Percentiles rank a stretch among this genome's conserved stretches.
These are phyloP conservation scores for Kregervanrija fluxuum DNA, from an alignment of 805 yeast genomes.

Conservation along the genomic window DNA sequence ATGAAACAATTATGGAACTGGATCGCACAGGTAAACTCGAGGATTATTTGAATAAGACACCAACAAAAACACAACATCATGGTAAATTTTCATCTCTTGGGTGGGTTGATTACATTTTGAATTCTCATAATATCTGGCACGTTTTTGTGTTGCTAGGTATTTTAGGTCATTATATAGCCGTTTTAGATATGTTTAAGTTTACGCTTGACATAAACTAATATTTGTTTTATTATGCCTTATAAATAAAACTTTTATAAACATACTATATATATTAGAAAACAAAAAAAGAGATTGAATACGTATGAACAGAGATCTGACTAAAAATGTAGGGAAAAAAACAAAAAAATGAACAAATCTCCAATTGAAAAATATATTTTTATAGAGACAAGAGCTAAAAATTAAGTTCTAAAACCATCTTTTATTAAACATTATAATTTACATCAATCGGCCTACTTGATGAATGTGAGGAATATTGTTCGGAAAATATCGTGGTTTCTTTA, in stretches of 20 bases:
- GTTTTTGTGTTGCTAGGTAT: constrained; percentile 82
- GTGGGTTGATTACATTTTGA: constrained; percentile 76
- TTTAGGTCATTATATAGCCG: constrained; percentile 79
- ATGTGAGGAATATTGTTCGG: constrained; percentile 24
- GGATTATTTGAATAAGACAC: constrained; percentile 35
- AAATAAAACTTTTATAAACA: background rate
- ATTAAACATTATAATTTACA: background rate
- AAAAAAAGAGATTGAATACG: background rate
- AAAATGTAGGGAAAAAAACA: too few species aligned
- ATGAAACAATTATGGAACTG: constrained; percentile 25
- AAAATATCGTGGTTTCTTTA: constrained; percentile 8
- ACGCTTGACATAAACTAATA: constrained; percentile 3
- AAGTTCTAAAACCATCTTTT: too few species aligned
- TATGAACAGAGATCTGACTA: background rate
- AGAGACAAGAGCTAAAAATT: too few species aligned
- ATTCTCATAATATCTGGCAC: constrained; percentile 94
- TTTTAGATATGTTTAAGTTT: constrained; percentile 58
- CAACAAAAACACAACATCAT: constrained; percentile 27
- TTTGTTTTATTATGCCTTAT: background rate
- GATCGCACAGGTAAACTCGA: constrained; percentile 22
- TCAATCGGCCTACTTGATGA: constrained; percentile 22
- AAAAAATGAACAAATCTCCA: background rate
- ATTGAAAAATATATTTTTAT: too few species aligned
- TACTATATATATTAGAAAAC: background rate
- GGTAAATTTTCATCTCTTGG: constrained; percentile 49